Percentiles rank a stretch among this genome's conserved stretches.
Evolutionary conservation across 164 flowering plant genomes (phyloP).

Genomic region (Vitis labrusca): DNA sequence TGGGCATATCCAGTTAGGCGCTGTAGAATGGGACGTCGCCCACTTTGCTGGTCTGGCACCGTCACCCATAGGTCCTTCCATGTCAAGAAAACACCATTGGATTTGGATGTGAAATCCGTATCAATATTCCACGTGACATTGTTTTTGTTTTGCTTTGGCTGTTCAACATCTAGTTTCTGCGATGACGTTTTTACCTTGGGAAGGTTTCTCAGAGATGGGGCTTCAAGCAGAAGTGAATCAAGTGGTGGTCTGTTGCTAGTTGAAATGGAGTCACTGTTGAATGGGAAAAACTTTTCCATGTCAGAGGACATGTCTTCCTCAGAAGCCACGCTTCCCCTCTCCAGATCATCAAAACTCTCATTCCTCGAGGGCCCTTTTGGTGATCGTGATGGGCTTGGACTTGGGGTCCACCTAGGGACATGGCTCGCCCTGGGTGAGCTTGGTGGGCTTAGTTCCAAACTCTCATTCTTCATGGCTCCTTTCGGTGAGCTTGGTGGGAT

Average conservation of each 20-base stretch:
- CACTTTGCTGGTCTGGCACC: not conserved
- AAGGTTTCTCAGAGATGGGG: not conserved
- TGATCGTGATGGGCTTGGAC: not conserved
- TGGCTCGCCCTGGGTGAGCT: no score
- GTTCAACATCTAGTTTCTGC: no score
- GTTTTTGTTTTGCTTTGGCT: no score
- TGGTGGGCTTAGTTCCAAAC: no score
- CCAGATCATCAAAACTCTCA: not conserved
- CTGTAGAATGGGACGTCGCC: not conserved
- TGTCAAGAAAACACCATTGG: not conserved
- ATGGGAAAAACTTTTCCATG: not conserved
- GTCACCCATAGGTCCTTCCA: constrained; percentile 10
- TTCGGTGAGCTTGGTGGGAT: no score
- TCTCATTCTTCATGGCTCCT: no score
- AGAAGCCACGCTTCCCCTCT: not conserved
- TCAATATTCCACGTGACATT: not conserved
- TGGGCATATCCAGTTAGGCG: constrained; percentile 1
- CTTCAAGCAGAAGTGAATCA: not conserved
- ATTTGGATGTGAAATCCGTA: no score
- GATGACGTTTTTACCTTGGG: not conserved
- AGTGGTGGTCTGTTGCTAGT: not conserved
- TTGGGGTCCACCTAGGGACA: constrained; percentile 6
- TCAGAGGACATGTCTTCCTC: not conserved
- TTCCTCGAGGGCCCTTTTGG: not conserved
- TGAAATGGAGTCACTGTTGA: not conserved